A percentile compares a stretch with the other conserved stretches of the same genome.
Evolutionary conservation across 164 flowering plant species (phyloP).

Genomic region (Magnolia changhungtana): DNA sequence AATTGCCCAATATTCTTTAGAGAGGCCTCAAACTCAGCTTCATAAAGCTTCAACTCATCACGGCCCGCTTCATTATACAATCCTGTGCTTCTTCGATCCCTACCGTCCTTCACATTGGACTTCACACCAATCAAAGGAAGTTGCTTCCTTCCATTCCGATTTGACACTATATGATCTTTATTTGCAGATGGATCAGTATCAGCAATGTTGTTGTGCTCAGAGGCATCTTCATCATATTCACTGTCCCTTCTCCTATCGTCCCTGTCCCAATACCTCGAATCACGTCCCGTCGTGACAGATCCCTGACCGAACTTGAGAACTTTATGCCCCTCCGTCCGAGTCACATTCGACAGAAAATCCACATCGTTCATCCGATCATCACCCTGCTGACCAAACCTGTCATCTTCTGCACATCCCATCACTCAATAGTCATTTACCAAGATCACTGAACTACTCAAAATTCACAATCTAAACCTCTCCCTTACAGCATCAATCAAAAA

Average conservation of each 20-base stretch:
- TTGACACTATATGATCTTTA: constrained; percentile 14
- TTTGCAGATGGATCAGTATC: constrained; percentile 23
- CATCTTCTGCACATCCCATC: constrained; percentile 42
- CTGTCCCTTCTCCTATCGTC: constrained; percentile 96
- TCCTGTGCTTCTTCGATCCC: constrained; percentile 36
- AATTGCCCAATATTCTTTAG: constrained; percentile 39
- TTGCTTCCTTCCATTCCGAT: constrained; percentile 18
- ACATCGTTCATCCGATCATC: constrained; percentile 42
- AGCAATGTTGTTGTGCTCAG: constrained; percentile 25
- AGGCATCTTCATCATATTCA: constrained; percentile 70
- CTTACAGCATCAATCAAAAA: not conserved
- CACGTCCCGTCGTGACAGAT: constrained; percentile 61
- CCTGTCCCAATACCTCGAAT: constrained; percentile 92
- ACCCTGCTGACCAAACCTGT: constrained; percentile 32
- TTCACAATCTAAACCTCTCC: not conserved
- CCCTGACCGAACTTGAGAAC: constrained; percentile 77
- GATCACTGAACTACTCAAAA: not conserved
- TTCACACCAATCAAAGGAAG: not conserved
- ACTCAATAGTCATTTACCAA: constrained; percentile 5
- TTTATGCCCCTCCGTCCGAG: constrained; percentile 37
- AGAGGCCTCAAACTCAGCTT: constrained; percentile 86
- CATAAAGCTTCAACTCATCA: constrained; percentile 74
- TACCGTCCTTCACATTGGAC: constrained; percentile 8
- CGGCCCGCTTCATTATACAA: constrained; percentile 97
- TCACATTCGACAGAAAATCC: constrained; percentile 71